Conservation (phyloP, 371 early-diverging fungal genomes). For the Syncephalastrum sp. region DNA sequence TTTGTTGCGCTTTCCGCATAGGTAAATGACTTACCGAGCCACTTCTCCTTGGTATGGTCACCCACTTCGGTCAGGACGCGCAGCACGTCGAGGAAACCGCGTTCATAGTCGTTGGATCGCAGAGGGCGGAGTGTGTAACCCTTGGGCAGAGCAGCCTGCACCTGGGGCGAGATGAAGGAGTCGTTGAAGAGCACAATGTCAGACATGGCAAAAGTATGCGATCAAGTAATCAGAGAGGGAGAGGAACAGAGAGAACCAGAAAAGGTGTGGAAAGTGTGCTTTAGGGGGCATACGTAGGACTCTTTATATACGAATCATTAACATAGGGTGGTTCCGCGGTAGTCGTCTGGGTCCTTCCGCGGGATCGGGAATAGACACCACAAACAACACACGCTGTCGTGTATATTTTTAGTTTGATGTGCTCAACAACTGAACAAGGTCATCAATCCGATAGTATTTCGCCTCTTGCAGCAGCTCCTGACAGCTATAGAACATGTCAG, state of each 20-base stretch:
- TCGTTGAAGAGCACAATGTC: slow-evolving; percentile 69
- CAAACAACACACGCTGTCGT: neutral
- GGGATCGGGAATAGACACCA: neutral
- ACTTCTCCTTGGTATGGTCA: slow-evolving; percentile 62
- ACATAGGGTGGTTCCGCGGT: neutral
- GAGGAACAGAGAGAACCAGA: neutral
- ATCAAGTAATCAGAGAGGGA: neutral
- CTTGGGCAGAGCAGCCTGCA: slow-evolving; percentile 70
- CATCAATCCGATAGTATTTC: slow-evolving; percentile 39
- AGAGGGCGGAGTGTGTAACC: slow-evolving; percentile 87
- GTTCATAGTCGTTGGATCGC: slow-evolving; percentile 78
- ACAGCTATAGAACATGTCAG: slow-evolving; percentile 7
- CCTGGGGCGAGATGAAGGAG: slow-evolving; percentile 70
- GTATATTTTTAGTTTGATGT: slow-evolving; percentile 1
- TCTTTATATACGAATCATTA: no score
- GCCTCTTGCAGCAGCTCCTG: slow-evolving; percentile 47
- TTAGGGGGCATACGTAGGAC: neutral
- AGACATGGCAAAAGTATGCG: slow-evolving; percentile 8
- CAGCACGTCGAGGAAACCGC: slow-evolving; percentile 71
- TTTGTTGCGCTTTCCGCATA: neutral
- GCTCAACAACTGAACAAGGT: slow-evolving; percentile 23
- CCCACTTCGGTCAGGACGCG: slow-evolving; percentile 79
- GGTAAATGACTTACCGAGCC: slow-evolving; percentile 31
- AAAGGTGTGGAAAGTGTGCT: neutral
- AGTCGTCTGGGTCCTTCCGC: neutral